phyloP scores from a whole-genome alignment of 225 moss, liverwort and hornwort species.

The Polytrichum formosum region DNA sequence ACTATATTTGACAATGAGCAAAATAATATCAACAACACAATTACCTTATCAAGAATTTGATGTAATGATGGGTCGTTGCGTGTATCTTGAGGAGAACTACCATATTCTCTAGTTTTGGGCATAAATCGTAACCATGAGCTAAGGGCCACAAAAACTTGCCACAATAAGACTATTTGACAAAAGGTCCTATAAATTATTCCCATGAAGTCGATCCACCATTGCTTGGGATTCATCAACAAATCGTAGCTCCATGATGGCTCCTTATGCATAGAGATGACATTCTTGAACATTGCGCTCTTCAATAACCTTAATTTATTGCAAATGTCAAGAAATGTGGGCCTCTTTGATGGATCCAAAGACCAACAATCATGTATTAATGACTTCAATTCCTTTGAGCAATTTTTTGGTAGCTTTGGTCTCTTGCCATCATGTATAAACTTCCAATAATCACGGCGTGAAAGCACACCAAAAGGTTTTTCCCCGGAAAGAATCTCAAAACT shows the following conservation, averaged over 20 bases:
- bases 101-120: neutral
- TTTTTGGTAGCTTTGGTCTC: neutral
- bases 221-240: neutral
- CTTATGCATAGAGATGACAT: neutral
- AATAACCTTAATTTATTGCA: neutral
- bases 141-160: neutral
- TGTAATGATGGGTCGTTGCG: too few relatives aligned
- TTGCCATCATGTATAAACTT: neutral
- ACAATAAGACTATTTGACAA: neutral
- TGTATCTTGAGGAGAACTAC: neutral
- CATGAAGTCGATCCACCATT: neutral
- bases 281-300: neutral
- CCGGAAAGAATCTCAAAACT: neutral
- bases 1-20: too few relatives aligned
- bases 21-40: neutral
- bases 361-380: conserved; percentile 1
- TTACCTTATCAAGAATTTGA: neutral
- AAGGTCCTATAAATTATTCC: neutral
- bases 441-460: neutral
- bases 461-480: neutral
- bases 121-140: neutral
- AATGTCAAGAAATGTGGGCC: conserved; percentile 4
- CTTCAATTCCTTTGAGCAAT: neutral
- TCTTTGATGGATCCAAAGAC: neutral
- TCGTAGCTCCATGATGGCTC: neutral